Conservation (phyloP, 257 asterid species). For the Nicotiana knightiana region DNA sequence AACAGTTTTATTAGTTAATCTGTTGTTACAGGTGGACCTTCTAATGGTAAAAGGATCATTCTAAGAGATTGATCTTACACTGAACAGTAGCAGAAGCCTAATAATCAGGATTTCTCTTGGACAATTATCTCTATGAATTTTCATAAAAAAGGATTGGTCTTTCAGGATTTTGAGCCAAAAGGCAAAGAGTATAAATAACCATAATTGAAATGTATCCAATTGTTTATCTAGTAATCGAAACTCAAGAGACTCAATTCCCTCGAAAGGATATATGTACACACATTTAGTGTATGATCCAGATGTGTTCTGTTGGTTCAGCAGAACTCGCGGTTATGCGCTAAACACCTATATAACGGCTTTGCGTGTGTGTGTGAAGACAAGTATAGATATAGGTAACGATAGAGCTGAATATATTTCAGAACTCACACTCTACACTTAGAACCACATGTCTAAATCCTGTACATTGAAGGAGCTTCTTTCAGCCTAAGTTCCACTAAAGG, state of each 20-base stretch:
- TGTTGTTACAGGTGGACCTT: neutral
- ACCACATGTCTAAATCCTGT: neutral
- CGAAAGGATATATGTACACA: no score
- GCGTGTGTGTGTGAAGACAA: neutral
- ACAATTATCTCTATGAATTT: no score
- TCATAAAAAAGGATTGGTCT: no score
- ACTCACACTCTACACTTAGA: neutral
- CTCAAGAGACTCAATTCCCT: no score
- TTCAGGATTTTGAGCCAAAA: no score
- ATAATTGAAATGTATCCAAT: no score
- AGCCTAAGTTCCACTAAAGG: neutral
- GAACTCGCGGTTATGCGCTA: neutral
- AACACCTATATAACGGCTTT: neutral
- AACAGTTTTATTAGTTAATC: neutral
- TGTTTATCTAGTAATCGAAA: no score
- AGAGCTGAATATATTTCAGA: neutral
- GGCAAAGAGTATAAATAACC: no score
- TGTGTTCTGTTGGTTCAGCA: neutral
- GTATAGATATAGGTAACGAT: neutral
- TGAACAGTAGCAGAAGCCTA: neutral
- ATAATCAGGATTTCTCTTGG: neutral
- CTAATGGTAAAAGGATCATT: neutral
- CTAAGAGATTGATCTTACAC: neutral
- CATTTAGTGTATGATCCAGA: neutral
- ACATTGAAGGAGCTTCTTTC: neutral